phyloP scores from a whole-genome alignment of 805 yeast species.

The Teunomyces pallodes region DNA sequence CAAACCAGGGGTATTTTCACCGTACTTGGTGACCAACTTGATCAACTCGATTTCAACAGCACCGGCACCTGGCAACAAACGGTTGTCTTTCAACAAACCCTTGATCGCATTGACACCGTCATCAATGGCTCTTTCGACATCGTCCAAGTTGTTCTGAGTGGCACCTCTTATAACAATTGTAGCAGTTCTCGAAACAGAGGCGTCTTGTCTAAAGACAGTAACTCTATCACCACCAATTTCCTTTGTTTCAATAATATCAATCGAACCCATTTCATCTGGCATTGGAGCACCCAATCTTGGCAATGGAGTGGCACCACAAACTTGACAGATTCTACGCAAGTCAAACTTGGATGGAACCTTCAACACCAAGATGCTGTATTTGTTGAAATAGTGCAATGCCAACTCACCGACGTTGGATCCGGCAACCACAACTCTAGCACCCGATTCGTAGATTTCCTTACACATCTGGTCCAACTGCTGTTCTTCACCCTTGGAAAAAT shows the following conservation, averaged over 20 bases:
- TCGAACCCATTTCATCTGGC: conserved; percentile 88
- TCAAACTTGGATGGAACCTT: conserved; percentile 94
- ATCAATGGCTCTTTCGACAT: conserved; percentile 94
- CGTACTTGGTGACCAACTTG: conserved; percentile 72
- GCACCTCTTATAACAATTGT: conserved; percentile 96
- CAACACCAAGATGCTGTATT: conserved; percentile 79
- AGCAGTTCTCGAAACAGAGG: conserved; percentile 70
- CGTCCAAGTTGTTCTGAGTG: conserved; percentile 89
- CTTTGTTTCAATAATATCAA: conserved; percentile 83
- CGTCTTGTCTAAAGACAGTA: conserved; percentile 82
- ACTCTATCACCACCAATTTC: conserved; percentile 99
- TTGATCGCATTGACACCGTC: conserved; percentile 94
- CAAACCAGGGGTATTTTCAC: conserved; percentile 92
- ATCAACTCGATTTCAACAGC: conserved; percentile 89
- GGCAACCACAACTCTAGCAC: conserved; percentile 87
- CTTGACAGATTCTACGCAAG: conserved; percentile 88
- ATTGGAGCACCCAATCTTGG: conserved; percentile 93
- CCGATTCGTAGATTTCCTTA: conserved; percentile 78
- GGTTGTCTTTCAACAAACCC: conserved; percentile 75
- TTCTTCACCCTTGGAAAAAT: conserved; percentile 95
- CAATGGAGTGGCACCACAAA: conserved; percentile 95
- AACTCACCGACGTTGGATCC: conserved; percentile 92
- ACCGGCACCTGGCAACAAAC: conserved; percentile 94
- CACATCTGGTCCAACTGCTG: conserved; percentile 84
- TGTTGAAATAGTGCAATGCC: conserved; percentile 88